Evolutionary conservation across 179 eudicot species (phyloP), one percentile per base, ranked within the genome.

Genomic region (Amaranthus tricolor): DNA sequence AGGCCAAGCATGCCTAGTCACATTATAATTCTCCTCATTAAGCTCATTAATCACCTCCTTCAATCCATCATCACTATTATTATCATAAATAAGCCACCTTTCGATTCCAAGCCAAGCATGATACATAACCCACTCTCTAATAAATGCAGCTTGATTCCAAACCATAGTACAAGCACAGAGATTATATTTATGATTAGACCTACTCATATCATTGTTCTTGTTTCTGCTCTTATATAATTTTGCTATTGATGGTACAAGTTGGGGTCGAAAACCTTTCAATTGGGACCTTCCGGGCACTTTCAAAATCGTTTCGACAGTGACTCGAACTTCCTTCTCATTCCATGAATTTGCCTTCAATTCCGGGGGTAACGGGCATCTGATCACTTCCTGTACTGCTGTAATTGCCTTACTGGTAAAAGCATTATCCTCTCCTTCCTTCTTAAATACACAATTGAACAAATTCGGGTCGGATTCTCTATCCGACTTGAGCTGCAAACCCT

Each of bases 131-230:
- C 97, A 95, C 72, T 95, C 98, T 21, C 89, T 84, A 15, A 93
- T 79, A 43, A 90, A 84, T 17, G 90, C 73, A 10, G 92, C 99
- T 77, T 95, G 99, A 74, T 95, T 95, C 97, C 98, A 91, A 65
- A 91, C 90, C 99, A 95, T 95, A 10, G 98, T 85, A 79, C 98
- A 93, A 16, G 81, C 97, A 79, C 99, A 95, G 15, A 95, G 93
- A 81, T 93, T 89, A 45, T 86, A 82, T 81, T 86, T 91, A 50
- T 74, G 44, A 6, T 53, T 69, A 69, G 52, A 56, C 31, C 60
- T 56, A 19, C 66, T 71, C 45, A 48, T 61, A 0, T 20, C 63
- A 6, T 74, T 71, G 19, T 14, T 52, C 9, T 43, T 74, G 49
- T 66, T 45, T 68, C 63, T 65, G 16, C 63, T 68, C 2, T 43